Percentiles rank a stretch among this genome's conserved stretches.
Conservation (phyloP, 768 basidiomycete genomes). For the Leccinum imitatum region DNA sequence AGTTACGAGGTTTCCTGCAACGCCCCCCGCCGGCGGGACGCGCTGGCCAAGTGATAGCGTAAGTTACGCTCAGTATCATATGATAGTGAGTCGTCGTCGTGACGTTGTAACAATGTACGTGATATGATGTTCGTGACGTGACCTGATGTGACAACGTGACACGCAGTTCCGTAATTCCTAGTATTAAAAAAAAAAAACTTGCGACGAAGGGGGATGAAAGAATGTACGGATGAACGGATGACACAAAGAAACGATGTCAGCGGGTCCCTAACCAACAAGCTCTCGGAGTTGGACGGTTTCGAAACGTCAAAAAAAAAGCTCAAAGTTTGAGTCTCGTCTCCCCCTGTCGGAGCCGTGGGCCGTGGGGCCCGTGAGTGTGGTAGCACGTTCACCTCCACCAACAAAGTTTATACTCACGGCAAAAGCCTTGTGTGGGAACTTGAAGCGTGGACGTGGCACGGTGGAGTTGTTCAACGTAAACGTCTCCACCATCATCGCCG, state of each 20-base stretch:
- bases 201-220: neutral
- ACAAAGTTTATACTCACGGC: neutral
- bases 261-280: neutral
- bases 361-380: neutral
- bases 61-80: neutral
- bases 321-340: neutral
- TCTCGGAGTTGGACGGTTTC: neutral
- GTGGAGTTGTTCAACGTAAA: neutral
- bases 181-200: neutral
- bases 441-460: neutral
- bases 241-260: neutral
- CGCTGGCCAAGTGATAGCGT: neutral
- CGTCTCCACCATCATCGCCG: neutral
- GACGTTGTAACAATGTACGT: neutral
- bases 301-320: neutral
- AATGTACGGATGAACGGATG: neutral
- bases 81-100: neutral
- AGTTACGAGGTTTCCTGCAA: neutral
- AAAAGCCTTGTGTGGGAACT: neutral
- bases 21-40: neutral
- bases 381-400: neutral
- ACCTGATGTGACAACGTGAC: neutral
- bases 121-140: neutral
- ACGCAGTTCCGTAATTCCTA: neutral
- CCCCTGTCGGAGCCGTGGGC: neutral